phyloP scores from a whole-genome alignment of 2,329 filamentous ascomycete species.

The Plectosphaerella plurivora region DNA sequence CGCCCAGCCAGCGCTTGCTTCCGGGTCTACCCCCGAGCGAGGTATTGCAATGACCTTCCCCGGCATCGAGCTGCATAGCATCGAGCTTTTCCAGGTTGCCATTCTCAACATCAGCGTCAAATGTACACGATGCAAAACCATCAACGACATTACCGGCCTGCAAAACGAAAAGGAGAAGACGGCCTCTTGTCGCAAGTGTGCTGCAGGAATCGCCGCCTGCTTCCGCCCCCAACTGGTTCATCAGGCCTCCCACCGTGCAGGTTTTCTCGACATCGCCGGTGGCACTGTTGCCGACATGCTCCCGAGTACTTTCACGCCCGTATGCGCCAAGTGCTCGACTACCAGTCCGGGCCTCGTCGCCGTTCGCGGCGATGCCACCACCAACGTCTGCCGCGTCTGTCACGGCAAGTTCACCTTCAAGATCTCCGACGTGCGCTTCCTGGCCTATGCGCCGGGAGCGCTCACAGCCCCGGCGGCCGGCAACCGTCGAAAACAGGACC shows the following conservation, averaged over 20 bases:
- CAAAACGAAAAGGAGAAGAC: conserved; percentile 49
- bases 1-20: conserved; percentile 20
- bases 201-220: conserved; percentile 41
- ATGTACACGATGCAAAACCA: conserved; percentile 73
- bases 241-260: conserved; percentile 66
- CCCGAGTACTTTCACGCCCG: conserved; percentile 74
- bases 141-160: conserved; percentile 64
- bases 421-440: conserved; percentile 73
- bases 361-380: conserved; percentile 68
- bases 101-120: conserved; percentile 67
- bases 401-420: conserved; percentile 77
- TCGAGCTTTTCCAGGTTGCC: conserved; percentile 69
- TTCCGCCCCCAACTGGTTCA: conserved; percentile 71
- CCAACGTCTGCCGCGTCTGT: conserved; percentile 74
- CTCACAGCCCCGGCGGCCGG: conserved; percentile 33
- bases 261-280: conserved; percentile 72
- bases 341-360: conserved; percentile 63
- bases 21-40: conserved; percentile 46
- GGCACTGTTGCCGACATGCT: conserved; percentile 74
- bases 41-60: conserved; percentile 80
- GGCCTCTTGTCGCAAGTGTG: conserved; percentile 56
- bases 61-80: conserved; percentile 68
- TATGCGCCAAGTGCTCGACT: conserved; percentile 72
- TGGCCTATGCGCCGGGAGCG: conserved; percentile 60
- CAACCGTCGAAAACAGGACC: conserved; percentile 42